phyloP scores from a whole-genome alignment of 441 rosid species.

The Populus hybrid region DNA sequence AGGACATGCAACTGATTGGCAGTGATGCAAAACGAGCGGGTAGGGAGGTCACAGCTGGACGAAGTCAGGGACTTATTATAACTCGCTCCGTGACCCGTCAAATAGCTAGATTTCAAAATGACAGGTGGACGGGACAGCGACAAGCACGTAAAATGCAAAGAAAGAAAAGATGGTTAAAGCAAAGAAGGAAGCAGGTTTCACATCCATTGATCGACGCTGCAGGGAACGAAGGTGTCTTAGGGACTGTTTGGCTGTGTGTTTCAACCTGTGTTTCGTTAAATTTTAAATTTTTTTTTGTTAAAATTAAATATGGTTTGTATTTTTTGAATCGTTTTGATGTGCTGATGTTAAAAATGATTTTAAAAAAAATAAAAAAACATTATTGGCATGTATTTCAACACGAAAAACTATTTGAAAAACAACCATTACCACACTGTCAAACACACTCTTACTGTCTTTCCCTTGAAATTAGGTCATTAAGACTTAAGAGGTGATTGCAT shows the following conservation, averaged over 20 bases:
- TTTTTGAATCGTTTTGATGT: no score
- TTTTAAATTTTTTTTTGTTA: no score
- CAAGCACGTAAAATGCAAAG: background rate
- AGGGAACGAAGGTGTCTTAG: background rate
- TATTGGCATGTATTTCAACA: no score
- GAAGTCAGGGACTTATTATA: background rate
- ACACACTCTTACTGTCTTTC: background rate
- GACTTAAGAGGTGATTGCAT: background rate
- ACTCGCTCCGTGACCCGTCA: background rate
- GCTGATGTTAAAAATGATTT: no score
- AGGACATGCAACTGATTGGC: background rate
- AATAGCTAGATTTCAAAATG: background rate
- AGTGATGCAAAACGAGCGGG: background rate
- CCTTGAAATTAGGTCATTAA: no score
- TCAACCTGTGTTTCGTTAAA: no score
- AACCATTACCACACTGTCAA: no score
- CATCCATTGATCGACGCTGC: background rate
- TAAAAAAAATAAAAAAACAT: no score
- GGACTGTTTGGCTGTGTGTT: no score
- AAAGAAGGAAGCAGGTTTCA: background rate
- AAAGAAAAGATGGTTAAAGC: background rate
- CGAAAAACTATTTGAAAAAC: no score
- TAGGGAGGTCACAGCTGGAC: background rate
- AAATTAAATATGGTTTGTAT: no score
- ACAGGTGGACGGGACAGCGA: background rate